Percentiles rank a stretch among this genome's conserved stretches.
Conservation (phyloP, 352 stramenopile genomes). For the Globisporangium rhizosaccharum region DNA sequence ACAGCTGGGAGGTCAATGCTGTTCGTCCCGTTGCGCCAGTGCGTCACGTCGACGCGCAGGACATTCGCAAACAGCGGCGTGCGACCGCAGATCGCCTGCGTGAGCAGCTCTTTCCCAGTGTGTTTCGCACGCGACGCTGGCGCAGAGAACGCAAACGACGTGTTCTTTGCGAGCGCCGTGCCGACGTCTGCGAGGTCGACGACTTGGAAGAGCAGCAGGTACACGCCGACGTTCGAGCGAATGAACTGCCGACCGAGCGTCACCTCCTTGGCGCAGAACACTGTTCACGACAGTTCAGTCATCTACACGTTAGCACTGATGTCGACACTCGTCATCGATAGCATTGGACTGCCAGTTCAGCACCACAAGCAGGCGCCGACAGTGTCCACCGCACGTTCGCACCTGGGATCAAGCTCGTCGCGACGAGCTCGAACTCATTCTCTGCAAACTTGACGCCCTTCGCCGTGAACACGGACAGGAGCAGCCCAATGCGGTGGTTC, state of each 20-base stretch:
- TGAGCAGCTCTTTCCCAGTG: conserved; percentile 44
- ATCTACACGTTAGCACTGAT: too few relatives aligned
- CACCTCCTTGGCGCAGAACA: conserved; percentile 59
- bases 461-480: conserved; percentile 50
- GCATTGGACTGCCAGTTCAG: background rate
- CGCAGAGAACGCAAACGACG: conserved; percentile 33
- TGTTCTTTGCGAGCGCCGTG: conserved; percentile 27
- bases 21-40: conserved; percentile 41
- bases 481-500: conserved; percentile 44
- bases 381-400: background rate
- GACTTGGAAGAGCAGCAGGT: conserved; percentile 54
- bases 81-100: conserved; percentile 19
- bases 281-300: conserved; percentile 8
- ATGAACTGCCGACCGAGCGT: conserved; percentile 41
- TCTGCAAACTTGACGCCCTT: conserved; percentile 35
- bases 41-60: conserved; percentile 40
- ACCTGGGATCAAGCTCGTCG: conserved; percentile 59
- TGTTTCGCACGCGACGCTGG: conserved; percentile 15
- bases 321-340: background rate
- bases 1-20: conserved; percentile 50
- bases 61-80: conserved; percentile 60
- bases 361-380: background rate
- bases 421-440: conserved; percentile 56
- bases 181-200: conserved; percentile 51
- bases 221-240: conserved; percentile 33